Percentiles rank a stretch among this genome's conserved stretches.
Conservation (phyloP, 257 asterid species). For the Coffea eugenioides region DNA sequence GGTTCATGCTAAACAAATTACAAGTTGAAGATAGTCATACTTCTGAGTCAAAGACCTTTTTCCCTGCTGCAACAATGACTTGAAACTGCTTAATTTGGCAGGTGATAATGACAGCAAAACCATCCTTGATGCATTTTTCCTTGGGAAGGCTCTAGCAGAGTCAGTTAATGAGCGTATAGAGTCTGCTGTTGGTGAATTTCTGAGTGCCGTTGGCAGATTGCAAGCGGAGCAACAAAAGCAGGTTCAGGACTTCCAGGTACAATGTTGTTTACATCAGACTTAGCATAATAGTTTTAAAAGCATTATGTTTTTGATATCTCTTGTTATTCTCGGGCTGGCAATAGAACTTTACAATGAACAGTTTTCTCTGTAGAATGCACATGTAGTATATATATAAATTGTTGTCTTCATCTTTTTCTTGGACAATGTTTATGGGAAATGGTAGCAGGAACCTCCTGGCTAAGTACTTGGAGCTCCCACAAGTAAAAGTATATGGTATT, state of each 20-base stretch:
- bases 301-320: not conserved
- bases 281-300: not conserved
- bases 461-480: not conserved
- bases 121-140: slow-evolving; percentile 80
- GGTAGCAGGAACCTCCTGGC: not conserved
- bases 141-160: slow-evolving; percentile 92
- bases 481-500: not conserved
- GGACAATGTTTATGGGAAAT: not conserved
- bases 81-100: slow-evolving; percentile 23
- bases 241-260: slow-evolving; percentile 75
- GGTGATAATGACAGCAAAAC: slow-evolving; percentile 73
- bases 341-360: not conserved
- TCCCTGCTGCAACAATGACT: not conserved
- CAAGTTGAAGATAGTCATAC: not conserved
- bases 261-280: not conserved
- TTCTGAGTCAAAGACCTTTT: not conserved
- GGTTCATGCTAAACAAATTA: not conserved
- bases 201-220: slow-evolving; percentile 63
- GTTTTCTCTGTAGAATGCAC: not conserved
- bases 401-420: not conserved
- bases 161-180: slow-evolving; percentile 68
- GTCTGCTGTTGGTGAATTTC: slow-evolving; percentile 77
- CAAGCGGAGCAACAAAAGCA: slow-evolving; percentile 94
- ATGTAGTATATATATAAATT: not conserved
- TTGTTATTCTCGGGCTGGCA: not conserved